Percentiles rank a stretch among this genome's conserved stretches.
Conservation (phyloP, 2,329 filamentous ascomycete genomes). For the Claviceps lovelessii region DNA sequence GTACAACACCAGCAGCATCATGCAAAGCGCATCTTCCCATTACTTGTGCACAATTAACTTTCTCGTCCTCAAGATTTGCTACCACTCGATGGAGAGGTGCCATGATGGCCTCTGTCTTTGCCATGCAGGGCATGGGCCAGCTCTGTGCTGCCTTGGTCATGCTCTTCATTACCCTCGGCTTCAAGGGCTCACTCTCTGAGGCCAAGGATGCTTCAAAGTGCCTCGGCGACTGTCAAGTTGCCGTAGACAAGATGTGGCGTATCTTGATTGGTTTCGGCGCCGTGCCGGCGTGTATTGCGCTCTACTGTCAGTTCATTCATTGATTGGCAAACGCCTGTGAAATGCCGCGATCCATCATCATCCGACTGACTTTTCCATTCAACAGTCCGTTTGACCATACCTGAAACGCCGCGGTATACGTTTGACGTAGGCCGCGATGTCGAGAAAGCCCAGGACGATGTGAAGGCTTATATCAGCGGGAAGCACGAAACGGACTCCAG, state of each 20-base stretch:
- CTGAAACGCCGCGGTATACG: conserved; percentile 77
- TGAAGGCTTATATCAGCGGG: conserved; percentile 59
- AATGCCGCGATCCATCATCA: neutral
- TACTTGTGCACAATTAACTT: too few relatives aligned
- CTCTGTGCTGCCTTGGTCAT: conserved; percentile 62
- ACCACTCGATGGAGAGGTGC: conserved; percentile 74
- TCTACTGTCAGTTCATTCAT: conserved; percentile 43
- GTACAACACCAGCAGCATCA: too few relatives aligned
- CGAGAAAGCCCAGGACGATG: conserved; percentile 58
- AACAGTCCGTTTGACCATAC: conserved; percentile 56
- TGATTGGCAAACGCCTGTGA: neutral
- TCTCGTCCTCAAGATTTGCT: conserved; percentile 32
- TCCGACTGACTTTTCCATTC: neutral
- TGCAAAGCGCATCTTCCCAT: neutral
- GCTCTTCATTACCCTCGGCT: conserved; percentile 58
- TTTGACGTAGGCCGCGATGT: conserved; percentile 68
- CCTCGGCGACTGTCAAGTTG: conserved; percentile 20
- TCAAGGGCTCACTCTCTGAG: conserved; percentile 46
- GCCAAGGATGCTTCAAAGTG: conserved; percentile 42
- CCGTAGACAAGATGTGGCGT: conserved; percentile 78
- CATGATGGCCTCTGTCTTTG: conserved; percentile 78
- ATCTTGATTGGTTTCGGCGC: conserved; percentile 68
- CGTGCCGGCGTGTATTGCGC: conserved; percentile 63
- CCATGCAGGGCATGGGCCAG: conserved; percentile 77
- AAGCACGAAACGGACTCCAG: conserved; percentile 49